These are phyloP conservation scores for Petunia axillaris DNA, from an alignment of 257 asterid genomes.

Conservation along the genomic window DNA sequence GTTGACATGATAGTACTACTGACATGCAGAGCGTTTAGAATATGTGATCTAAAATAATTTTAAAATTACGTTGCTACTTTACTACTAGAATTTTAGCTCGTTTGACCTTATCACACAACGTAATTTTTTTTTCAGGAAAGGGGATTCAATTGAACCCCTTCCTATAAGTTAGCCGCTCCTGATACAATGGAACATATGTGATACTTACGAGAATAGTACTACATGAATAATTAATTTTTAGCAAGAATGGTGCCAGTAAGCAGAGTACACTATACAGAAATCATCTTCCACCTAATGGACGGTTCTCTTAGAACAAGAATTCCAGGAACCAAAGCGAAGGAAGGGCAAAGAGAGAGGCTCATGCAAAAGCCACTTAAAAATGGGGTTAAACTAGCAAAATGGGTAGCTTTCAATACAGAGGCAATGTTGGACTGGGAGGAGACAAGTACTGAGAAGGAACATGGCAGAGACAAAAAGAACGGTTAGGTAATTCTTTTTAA, in stretches of 20 bases:
- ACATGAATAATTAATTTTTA: not conserved
- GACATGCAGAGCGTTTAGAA: too few species aligned
- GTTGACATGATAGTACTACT: too few species aligned
- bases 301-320: conserved; percentile 23
- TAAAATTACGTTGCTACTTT: too few species aligned
- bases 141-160: too few species aligned
- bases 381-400: not conserved
- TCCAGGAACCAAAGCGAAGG: conserved; percentile 16
- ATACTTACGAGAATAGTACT: not conserved
- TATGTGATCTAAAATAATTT: too few species aligned
- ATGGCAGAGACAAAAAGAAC: not conserved
- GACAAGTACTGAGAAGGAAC: not conserved
- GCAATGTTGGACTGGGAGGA: not conserved
- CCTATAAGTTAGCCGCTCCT: too few species aligned
- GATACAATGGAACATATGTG: not conserved
- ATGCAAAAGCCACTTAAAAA: not conserved
- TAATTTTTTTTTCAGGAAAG: too few species aligned
- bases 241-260: not conserved
- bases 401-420: not conserved
- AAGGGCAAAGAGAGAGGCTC: not conserved
- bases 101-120: too few species aligned
- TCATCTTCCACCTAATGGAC: not conserved
- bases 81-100: too few species aligned
- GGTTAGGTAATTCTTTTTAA: too few species aligned
- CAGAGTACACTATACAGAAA: not conserved